A percentile compares a stretch with the other conserved stretches of the same genome.
Evolutionary conservation across 768 basidiomycete genomes (phyloP).

Genomic region (Mycena capillaripes): DNA sequence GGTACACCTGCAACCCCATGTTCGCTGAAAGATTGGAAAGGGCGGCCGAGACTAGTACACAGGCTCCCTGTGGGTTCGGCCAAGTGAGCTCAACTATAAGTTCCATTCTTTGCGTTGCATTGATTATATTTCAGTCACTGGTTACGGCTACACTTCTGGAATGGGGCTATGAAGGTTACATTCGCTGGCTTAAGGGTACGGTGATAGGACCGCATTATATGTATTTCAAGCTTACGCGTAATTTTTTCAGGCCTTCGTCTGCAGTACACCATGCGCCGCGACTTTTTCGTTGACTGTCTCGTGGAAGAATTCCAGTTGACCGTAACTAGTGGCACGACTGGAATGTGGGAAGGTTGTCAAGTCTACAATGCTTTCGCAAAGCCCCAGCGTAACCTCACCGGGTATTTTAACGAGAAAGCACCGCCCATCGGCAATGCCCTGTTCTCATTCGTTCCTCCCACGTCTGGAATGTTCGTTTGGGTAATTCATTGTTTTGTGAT

Average conservation of each 20-base stretch:
- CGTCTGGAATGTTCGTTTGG: constrained; percentile 90
- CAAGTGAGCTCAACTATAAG: constrained; percentile 57
- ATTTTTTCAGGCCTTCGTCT: constrained; percentile 60
- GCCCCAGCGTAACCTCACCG: constrained; percentile 35
- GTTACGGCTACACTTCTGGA: constrained; percentile 71
- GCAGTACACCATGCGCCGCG: constrained; percentile 71
- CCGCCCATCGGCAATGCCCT: constrained; percentile 46
- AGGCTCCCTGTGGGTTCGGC: constrained; percentile 79
- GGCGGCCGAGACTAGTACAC: constrained; percentile 75
- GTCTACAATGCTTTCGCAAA: constrained; percentile 63
- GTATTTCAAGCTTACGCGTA: neutral
- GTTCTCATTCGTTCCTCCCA: constrained; percentile 82
- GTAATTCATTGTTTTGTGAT: constrained; percentile 45
- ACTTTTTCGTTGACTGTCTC: constrained; percentile 76
- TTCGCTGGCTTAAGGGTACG: constrained; percentile 82
- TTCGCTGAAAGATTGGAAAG: constrained; percentile 85
- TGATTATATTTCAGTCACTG: constrained; percentile 54
- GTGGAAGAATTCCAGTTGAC: constrained; percentile 73
- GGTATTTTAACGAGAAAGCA: constrained; percentile 57
- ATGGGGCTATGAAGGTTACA: constrained; percentile 81
- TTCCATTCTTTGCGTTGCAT: neutral
- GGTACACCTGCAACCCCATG: constrained; percentile 81
- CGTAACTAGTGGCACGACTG: constrained; percentile 44
- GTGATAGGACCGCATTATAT: neutral
- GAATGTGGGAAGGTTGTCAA: constrained; percentile 52